Base-by-base conservation (phyloP, 83 land plant species). In the Picea mariana region DNA sequence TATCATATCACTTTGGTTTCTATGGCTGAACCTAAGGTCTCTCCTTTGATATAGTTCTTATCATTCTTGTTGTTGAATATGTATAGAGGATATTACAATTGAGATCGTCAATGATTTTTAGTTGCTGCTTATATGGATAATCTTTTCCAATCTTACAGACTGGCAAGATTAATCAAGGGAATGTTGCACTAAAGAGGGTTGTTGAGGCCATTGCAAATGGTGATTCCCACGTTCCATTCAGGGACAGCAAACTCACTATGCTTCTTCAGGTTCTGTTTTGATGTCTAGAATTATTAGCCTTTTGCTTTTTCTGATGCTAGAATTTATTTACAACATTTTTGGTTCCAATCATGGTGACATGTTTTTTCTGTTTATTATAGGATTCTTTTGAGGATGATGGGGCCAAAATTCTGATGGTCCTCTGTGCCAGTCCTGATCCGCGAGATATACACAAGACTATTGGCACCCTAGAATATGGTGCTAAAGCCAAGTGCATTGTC, bases 171-270 rank as follows among this genome's bases (percentile, higher is more conserved):
- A 97, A 97, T 85, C 98, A 97, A 85, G 99, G 99, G 1, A 97
- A 97, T 73, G 87, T 89, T 71, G 98, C 99, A 11, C 80, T 97
- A 80, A 97, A 97, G 85, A 80, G 99, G 78, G 99, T 97, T 38
- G 99, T 97, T 82, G 99, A 97, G 85, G 93, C 96, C 52, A 97
- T 97, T 83, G 99, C 99, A 21, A 97, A 97, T 88, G 96, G 95
- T 0, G 98, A 97, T 85, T 88, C 99, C 73, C 93, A 97, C 79
- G 90, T 97, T 34, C 99, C 99, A 47, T 97, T 96, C 76, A 88
- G 99, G 64, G 99, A 97, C 67, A 97, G 99, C 87, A 97, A 93
- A 80, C 92, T 97, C 38, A 97, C 99, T 5, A 97, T 95, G 99
- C 92, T 97, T 79, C 92, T 97, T 0, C 99, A 97, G 98, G 99